A percentile compares a stretch with the other conserved stretches of the same genome.
These are phyloP conservation scores for Cichorium intybus DNA, from an alignment of 140 eudicot genomes.

Conservation along the genomic window DNA sequence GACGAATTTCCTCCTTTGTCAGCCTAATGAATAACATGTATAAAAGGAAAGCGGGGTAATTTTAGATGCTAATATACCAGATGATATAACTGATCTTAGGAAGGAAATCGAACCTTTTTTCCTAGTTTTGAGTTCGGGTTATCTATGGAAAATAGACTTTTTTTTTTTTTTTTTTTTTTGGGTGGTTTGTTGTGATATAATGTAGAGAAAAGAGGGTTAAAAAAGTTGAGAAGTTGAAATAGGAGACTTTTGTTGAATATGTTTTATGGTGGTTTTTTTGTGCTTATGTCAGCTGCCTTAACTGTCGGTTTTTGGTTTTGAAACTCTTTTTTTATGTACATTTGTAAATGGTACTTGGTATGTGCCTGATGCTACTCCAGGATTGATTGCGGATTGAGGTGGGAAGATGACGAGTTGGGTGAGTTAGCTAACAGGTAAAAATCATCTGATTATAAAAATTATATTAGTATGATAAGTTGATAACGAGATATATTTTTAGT, in stretches of 20 bases:
- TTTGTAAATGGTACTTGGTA: background rate
- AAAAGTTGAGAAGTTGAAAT: constrained; percentile 7
- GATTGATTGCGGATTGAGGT: background rate
- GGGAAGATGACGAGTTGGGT: too few species aligned
- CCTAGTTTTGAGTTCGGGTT: background rate
- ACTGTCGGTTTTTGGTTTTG: background rate
- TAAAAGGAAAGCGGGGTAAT: constrained; percentile 24
- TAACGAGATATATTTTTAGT: too few species aligned
- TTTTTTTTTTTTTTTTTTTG: constrained; percentile 14
- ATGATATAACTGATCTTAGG: constrained; percentile 36
- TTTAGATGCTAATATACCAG: constrained; percentile 35
- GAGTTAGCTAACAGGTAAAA: too few species aligned
- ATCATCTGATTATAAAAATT: too few species aligned
- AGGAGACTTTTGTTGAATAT: constrained; percentile 15
- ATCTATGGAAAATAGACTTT: constrained; percentile 1
- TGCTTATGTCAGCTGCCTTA: background rate
- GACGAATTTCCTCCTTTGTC: constrained; percentile 47
- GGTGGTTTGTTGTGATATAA: constrained; percentile 43
- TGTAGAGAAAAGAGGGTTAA: constrained; percentile 25
- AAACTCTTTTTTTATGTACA: background rate
- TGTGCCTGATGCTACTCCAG: background rate
- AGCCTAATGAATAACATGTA: constrained; percentile 26
- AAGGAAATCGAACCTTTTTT: constrained; percentile 19
- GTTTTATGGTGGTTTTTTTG: constrained; percentile 3
- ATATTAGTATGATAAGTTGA: too few species aligned